Conservation (phyloP, 306 rosid genomes). For the Gleditsia sinensis region DNA sequence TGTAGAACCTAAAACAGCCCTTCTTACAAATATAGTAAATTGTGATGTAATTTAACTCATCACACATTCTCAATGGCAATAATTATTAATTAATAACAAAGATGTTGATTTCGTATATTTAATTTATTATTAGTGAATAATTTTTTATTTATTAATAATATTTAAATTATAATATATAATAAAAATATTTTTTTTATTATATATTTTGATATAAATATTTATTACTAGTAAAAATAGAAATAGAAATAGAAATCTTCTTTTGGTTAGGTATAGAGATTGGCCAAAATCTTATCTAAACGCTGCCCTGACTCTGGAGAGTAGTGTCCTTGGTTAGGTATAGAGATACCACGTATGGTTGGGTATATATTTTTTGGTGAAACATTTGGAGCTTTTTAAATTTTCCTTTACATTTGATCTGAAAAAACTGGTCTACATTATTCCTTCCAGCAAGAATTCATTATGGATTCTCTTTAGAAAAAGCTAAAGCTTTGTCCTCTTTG, state of each 20-base stretch:
- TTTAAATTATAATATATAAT: too few relatives aligned
- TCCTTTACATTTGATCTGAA: not conserved
- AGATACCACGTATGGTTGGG: not conserved
- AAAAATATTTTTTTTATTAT: too few relatives aligned
- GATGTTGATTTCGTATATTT: too few relatives aligned
- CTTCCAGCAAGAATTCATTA: not conserved
- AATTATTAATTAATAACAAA: not conserved
- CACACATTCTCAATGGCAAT: not conserved
- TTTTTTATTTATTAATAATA: too few relatives aligned
- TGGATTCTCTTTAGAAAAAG: not conserved
- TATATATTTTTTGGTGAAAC: not conserved
- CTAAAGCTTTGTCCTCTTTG: not conserved
- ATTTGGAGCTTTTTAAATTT: not conserved
- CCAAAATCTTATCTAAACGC: not conserved
- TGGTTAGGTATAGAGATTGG: too few relatives aligned
- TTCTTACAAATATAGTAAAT: not conserved
- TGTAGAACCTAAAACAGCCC: not conserved
- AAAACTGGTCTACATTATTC: slow-evolving; percentile 13
- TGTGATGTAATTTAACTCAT: not conserved
- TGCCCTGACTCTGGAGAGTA: too few relatives aligned
- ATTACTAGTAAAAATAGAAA: too few relatives aligned
- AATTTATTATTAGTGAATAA: too few relatives aligned
- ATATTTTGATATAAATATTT: too few relatives aligned
- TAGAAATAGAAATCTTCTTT: too few relatives aligned
- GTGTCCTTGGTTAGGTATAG: too few relatives aligned